Conservation (phyloP, 768 basidiomycete species). For the Pleurotus djamor region DNA sequence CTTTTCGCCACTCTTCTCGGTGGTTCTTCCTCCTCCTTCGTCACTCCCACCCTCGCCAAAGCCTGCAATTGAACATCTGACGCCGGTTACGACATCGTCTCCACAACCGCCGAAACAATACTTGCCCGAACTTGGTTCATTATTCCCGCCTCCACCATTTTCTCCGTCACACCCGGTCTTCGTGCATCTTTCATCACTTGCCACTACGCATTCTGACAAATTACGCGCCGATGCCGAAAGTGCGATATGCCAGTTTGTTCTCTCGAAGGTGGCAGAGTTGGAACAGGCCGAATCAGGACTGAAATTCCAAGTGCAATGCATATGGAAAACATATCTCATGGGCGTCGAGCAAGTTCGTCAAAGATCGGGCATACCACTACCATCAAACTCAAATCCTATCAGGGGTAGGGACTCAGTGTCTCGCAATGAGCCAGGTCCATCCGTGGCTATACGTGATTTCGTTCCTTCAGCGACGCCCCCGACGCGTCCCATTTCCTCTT, state of each 20-base stretch:
- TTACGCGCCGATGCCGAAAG: constrained; percentile 58
- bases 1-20: constrained; percentile 44
- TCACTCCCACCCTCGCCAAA: constrained; percentile 17
- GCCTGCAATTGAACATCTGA: constrained; percentile 12
- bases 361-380: constrained; percentile 18
- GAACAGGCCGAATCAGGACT: constrained; percentile 53
- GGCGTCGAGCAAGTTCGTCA: constrained; percentile 41
- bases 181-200: constrained; percentile 57
- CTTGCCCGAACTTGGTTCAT: constrained; percentile 52
- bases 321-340: constrained; percentile 63
- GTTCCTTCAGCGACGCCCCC: constrained; percentile 45
- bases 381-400: constrained; percentile 12
- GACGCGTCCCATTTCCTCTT: constrained; percentile 29
- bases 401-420: constrained; percentile 18
- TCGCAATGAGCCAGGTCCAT: constrained; percentile 19
- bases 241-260: constrained; percentile 49
- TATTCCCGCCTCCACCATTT: constrained; percentile 78
- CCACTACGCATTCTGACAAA: constrained; percentile 50
- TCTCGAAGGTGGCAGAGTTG: constrained; percentile 54
- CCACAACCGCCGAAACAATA: constrained; percentile 29
- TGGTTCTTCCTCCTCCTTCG: constrained; percentile 35
- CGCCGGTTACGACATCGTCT: constrained; percentile 14
- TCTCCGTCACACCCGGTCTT: constrained; percentile 75
- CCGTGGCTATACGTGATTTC: constrained; percentile 52
- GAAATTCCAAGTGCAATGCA: constrained; percentile 51